Evolutionary conservation across 2,329 filamentous ascomycete genomes (phyloP), one percentile per base, ranked within the genome.

Genomic region (Fusarium acutatum): DNA sequence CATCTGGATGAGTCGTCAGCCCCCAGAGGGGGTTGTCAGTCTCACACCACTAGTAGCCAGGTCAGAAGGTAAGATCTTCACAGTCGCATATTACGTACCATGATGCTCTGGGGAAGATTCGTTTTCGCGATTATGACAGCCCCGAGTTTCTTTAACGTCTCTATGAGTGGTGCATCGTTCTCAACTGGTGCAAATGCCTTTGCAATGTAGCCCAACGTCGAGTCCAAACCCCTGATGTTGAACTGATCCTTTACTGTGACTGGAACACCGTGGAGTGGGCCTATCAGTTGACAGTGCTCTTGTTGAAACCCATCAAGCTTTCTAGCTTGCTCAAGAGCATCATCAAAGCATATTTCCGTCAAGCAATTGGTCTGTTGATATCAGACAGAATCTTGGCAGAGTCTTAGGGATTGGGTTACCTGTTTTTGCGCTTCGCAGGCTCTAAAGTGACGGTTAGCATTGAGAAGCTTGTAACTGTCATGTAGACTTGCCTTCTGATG

Each of bases 171-270:
- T 26, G 60, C 60, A 24, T 59, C 60, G 14, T 12, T 13, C 1
- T 10, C 6, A 0, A 22, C 40, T 14, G 40, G 52, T 10, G 10
- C 6, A 26, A 59, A 58, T 4, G 60, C 38, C 18, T 20, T 44
- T 5, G 22, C 22, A 4, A 47, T 7, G 7, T 59, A 62, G 5
- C 52, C 52, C 5, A 59, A 17, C 3, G 52, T 63, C 7, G 60
- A 38, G 2, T 59, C 40, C 2, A 46, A 3, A 10, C 41, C 60
- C 1, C 9, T 18, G 14, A 63, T 59, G 1, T 59, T 59, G 7
- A 59, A 46, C 7, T 63, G 60, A 12, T 63, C 60, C 15, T 63
- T 63, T 1, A 63, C 26, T 9, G 60, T 59, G 2, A 63, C 1
- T 7, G 41, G 26, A 1, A 59, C 26, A 0, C 60, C 60, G 17